Percentiles rank a stretch among this genome's conserved stretches.
These are phyloP conservation scores for Whalleya microplaca DNA, from an alignment of 2,329 filamentous ascomycete species.

Conservation along the genomic window DNA sequence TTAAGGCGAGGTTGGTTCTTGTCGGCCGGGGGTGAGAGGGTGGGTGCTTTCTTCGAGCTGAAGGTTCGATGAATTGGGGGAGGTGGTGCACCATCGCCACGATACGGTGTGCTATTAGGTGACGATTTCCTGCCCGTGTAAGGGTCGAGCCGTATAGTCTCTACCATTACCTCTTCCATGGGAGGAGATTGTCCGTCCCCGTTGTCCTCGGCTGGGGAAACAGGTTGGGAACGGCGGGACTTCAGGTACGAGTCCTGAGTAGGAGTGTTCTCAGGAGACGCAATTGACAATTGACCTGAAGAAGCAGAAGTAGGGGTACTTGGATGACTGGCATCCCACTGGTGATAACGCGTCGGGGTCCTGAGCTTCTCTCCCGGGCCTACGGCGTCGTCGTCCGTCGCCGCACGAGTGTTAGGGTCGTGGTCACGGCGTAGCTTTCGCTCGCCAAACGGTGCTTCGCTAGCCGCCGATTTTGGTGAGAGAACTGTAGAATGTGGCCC, in stretches of 20 bases:
- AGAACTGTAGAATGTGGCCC: constrained; percentile 26
- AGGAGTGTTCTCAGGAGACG: constrained; percentile 43
- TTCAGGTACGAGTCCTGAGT: constrained; percentile 40
- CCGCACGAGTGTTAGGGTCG: constrained; percentile 21
- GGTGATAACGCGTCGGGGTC: constrained; percentile 43
- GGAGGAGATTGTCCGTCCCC: constrained; percentile 25
- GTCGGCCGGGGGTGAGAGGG: constrained; percentile 52
- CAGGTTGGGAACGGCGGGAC: constrained; percentile 21
- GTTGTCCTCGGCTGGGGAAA: constrained; percentile 10
- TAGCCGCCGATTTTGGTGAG: constrained; percentile 29
- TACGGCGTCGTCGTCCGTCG: constrained; percentile 25
- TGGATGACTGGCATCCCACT: constrained; percentile 35
- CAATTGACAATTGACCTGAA: constrained; percentile 21
- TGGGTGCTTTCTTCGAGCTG: constrained; percentile 43
- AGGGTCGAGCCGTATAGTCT: constrained; percentile 39
- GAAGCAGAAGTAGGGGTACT: constrained; percentile 31
- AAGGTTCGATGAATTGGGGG: constrained; percentile 57
- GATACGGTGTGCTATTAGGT: constrained; percentile 41
- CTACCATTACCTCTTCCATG: constrained; percentile 40
- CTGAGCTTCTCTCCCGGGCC: constrained; percentile 33
- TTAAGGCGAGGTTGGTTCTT: constrained; percentile 52
- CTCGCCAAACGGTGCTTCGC: constrained; percentile 46
- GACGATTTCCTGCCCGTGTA: constrained; percentile 39
- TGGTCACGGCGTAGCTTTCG: constrained; percentile 32
- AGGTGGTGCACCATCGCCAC: constrained; percentile 60